These are phyloP conservation scores for Datisca glomerata DNA, from an alignment of 306 rosid species.

Conservation along the genomic window DNA sequence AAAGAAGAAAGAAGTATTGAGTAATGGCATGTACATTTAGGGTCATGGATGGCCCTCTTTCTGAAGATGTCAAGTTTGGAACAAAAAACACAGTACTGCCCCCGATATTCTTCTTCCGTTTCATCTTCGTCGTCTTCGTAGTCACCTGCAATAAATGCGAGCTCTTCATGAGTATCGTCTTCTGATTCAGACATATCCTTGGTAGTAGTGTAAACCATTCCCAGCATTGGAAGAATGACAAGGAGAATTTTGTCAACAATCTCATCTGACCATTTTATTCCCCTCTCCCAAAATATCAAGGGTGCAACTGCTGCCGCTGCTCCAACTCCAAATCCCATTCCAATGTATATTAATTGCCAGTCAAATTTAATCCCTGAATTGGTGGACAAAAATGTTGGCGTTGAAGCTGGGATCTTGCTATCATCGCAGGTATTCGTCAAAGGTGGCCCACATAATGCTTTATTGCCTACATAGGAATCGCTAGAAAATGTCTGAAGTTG, in stretches of 20 bases:
- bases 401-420: background rate
- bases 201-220: slow-evolving; percentile 27
- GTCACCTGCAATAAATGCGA: slow-evolving; percentile 10
- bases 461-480: slow-evolving; percentile 2
- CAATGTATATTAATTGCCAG: slow-evolving; percentile 54
- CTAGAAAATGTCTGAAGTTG: slow-evolving; percentile 11
- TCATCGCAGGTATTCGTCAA: background rate
- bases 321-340: slow-evolving; percentile 82
- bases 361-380: slow-evolving; percentile 22
- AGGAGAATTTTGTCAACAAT: slow-evolving; percentile 39
- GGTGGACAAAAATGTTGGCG: background rate
- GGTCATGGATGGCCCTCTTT: slow-evolving; percentile 44
- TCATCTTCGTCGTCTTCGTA: slow-evolving; percentile 15
- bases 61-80: slow-evolving; percentile 40
- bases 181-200: slow-evolving; percentile 23
- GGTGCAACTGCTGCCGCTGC: slow-evolving; percentile 48
- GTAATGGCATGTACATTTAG: slow-evolving; percentile 35
- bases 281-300: slow-evolving; percentile 49
- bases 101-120: slow-evolving; percentile 20
- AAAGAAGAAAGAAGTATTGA: slow-evolving; percentile 34
- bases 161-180: slow-evolving; percentile 19
- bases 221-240: slow-evolving; percentile 39
- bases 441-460: slow-evolving; percentile 24
- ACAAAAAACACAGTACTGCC: slow-evolving; percentile 57
- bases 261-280: slow-evolving; percentile 51